These are phyloP conservation scores for Amanita pallidorosea DNA, from an alignment of 768 basidiomycete species.

Conservation along the genomic window DNA sequence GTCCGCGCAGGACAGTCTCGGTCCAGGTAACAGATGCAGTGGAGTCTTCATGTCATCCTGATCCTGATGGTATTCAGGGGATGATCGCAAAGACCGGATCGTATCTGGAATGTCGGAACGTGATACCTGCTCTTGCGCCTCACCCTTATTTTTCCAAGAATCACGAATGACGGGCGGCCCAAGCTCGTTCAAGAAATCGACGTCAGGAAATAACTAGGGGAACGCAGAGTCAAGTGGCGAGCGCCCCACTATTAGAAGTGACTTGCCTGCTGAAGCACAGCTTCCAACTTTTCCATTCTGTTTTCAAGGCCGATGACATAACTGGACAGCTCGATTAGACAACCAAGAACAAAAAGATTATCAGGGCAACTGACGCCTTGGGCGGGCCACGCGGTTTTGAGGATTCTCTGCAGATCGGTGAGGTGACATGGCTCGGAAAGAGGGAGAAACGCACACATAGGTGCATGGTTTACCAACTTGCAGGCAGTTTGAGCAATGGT, in stretches of 20 bases:
- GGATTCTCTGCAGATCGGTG: conserved; percentile 31
- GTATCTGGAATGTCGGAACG: neutral
- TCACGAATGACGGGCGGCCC: conserved; percentile 52
- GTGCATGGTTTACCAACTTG: conserved; percentile 43
- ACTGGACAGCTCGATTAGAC: conserved; percentile 18
- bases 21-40: neutral
- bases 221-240: neutral
- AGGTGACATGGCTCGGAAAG: neutral
- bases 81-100: neutral
- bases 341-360: neutral
- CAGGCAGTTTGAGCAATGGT: conserved; percentile 48
- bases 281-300: conserved; percentile 44
- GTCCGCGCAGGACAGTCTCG: neutral
- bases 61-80: neutral
- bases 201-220: conserved; percentile 48
- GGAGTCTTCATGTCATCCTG: neutral
- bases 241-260: neutral
- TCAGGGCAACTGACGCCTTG: conserved; percentile 41
- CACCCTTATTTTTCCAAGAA: conserved; percentile 41
- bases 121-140: neutral
- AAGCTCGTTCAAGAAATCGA: conserved; percentile 50
- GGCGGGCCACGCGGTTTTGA: conserved; percentile 60
- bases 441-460: conserved; percentile 36
- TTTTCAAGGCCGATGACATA: conserved; percentile 53
- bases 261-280: conserved; percentile 40